Evolutionary conservation across 2,329 filamentous ascomycete species (phyloP).

Genomic region (Stachybotrys chartarum): DNA sequence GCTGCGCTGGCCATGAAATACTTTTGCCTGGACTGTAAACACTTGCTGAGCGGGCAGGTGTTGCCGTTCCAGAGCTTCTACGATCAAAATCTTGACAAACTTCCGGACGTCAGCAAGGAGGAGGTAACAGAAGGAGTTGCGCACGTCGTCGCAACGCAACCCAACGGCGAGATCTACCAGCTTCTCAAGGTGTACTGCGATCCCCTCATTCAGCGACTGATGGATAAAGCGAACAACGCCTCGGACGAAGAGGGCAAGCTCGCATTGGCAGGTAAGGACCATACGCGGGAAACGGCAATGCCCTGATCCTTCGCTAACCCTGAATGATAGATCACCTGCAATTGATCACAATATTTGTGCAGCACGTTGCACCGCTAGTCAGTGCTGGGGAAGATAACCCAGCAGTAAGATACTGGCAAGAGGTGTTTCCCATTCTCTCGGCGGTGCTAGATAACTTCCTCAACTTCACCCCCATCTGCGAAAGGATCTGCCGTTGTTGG

Average conservation of each 20-base stretch:
- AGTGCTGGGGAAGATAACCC: conserved; percentile 70
- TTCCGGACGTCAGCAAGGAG: conserved; percentile 83
- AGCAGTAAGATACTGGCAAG: conserved; percentile 91
- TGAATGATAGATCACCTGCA: conserved; percentile 69
- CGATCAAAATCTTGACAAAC: conserved; percentile 76
- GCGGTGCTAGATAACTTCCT: conserved; percentile 86
- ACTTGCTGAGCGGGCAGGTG: conserved; percentile 76
- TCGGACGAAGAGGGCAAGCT: conserved; percentile 77
- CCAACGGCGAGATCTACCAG: conserved; percentile 69
- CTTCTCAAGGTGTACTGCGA: conserved; percentile 90
- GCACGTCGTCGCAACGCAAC: conserved; percentile 82
- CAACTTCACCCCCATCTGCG: conserved; percentile 78
- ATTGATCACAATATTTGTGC: conserved; percentile 83
- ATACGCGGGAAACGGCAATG: background rate
- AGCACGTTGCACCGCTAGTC: conserved; percentile 68
- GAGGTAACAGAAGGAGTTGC: conserved; percentile 96
- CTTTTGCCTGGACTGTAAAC: conserved; percentile 91
- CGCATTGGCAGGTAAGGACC: conserved; percentile 65
- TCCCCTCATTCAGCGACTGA: conserved; percentile 77
- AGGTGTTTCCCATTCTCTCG: conserved; percentile 82
- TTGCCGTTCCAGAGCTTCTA: conserved; percentile 88
- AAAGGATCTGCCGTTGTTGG: conserved; percentile 92
- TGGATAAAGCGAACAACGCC: conserved; percentile 80
- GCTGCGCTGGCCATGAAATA: conserved; percentile 94
- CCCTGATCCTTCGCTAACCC: conserved; percentile 9